phyloP scores from a whole-genome alignment of 73 alveolate species.

The Tetrahymena malaccensis region DNA sequence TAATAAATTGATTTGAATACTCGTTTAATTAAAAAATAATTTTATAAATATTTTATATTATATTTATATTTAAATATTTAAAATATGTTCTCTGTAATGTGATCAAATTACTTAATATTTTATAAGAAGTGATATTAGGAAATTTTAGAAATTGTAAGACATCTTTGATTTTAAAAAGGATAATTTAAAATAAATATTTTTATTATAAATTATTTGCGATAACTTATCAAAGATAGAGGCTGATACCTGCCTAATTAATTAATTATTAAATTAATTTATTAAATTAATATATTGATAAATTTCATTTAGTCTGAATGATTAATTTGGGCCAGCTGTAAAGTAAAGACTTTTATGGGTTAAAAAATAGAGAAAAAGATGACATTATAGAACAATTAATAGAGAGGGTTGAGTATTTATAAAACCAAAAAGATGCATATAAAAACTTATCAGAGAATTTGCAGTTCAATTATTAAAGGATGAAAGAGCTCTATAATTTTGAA shows the following conservation, averaged over 20 bases:
- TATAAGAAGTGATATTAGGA: too few relatives aligned
- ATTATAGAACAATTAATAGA: background rate
- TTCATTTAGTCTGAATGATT: background rate
- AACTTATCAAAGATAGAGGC: background rate
- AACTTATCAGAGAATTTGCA: background rate
- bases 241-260: too few relatives aligned
- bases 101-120: too few relatives aligned
- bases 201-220: background rate
- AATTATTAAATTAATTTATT: too few relatives aligned
- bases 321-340: background rate
- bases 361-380: background rate
- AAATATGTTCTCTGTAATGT: too few relatives aligned
- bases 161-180: background rate
- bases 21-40: too few relatives aligned
- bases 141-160: too few relatives aligned
- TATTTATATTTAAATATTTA: too few relatives aligned
- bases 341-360: background rate
- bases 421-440: background rate
- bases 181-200: too few relatives aligned
- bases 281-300: too few relatives aligned
- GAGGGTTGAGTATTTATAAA: background rate
- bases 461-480: background rate
- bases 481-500: background rate
- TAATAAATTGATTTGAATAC: too few relatives aligned
- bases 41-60: too few relatives aligned